Evolutionary conservation across 345 rosid species (phyloP), one percentile per base, ranked within the genome.

Genomic region (sweet orange (Citrus sinensis)): DNA sequence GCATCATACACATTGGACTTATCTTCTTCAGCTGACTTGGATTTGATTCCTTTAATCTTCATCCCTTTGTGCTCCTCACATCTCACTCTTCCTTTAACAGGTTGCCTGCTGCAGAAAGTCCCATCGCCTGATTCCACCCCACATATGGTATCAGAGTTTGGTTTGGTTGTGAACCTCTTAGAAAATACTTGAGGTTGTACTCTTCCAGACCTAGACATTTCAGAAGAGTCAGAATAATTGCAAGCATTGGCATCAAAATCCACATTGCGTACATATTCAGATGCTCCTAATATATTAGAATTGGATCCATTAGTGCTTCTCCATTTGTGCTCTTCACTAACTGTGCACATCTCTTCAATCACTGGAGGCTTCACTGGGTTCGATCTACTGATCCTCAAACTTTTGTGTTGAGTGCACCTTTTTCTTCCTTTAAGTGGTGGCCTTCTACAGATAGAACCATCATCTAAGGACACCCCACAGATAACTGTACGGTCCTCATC

Each of bases 31-130:
- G 37, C 27, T 68, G 81, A 58, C 49, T 67, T 62, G 14, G 86
- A 82, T 30, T 80, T 73, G 20, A 80, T 80, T 73, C 82, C 83
- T 24, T 72, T 80, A 35, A 89, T 76, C 80, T 82, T 89, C 94
- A 87, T 83, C 68, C 95, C 97, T 83, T 87, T 89, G 35, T 92
- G 95, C 63, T 85, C 89, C 46, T 89, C 85, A 6, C 97, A 91
- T 75, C 95, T 84, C 82, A 86, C 81, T 80, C 93, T 89, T 76
- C 93, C 95, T 17, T 34, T 37, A 42, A 83, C 80, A 80, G 90
- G 84, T 79, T 76, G 85, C 80, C 68, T 89, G 13, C 3, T 74
- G 39, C 94, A 94, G 60, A 86, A 56, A 39, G 75, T 75, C 68
- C 90, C 90, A 75, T 90, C 71, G 9, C 90, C 87, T 55, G 83